phyloP scores from a whole-genome alignment of 2,329 filamentous ascomycete species.

The Aspergillus amoenus region DNA sequence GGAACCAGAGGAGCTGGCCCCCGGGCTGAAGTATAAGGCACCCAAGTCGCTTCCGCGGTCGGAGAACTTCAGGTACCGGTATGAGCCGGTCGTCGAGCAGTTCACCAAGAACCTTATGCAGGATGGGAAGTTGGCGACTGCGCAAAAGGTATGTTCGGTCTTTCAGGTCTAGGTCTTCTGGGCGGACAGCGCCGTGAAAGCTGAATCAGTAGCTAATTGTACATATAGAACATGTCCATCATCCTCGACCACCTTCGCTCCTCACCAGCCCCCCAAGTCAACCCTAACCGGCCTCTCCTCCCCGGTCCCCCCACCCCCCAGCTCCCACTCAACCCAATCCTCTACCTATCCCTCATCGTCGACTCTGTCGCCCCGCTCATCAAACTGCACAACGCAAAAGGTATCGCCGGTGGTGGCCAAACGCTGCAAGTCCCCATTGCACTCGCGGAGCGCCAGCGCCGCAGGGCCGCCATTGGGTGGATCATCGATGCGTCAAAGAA shows the following conservation, averaged over 20 bases:
- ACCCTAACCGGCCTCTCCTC: slow-evolving; percentile 57
- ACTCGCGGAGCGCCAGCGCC: slow-evolving; percentile 69
- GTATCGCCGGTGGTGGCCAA: slow-evolving; percentile 80
- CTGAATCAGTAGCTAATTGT: not conserved
- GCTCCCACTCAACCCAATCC: slow-evolving; percentile 83
- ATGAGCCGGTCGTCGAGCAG: slow-evolving; percentile 81
- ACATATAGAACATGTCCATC: slow-evolving; percentile 71
- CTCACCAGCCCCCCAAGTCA: slow-evolving; percentile 73
- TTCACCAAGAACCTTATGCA: slow-evolving; percentile 88
- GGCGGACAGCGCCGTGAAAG: no score
- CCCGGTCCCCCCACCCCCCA: slow-evolving; percentile 75
- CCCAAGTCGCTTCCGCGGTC: slow-evolving; percentile 66
- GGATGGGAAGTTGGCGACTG: slow-evolving; percentile 83
- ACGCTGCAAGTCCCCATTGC: slow-evolving; percentile 81
- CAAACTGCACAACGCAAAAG: slow-evolving; percentile 72
- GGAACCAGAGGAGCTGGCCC: slow-evolving; percentile 35
- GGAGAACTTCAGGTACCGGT: slow-evolving; percentile 72
- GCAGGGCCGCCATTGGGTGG: slow-evolving; percentile 80
- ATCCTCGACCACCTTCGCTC: slow-evolving; percentile 84
- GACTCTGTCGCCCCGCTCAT: slow-evolving; percentile 91
- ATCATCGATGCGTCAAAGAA: slow-evolving; percentile 82
- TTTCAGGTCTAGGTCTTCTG: no score
- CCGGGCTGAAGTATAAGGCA: slow-evolving; percentile 75
- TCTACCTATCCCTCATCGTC: slow-evolving; percentile 85
- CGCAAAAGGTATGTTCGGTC: slow-evolving; percentile 68